phyloP scores from a whole-genome alignment of 1,139 yeast species.

The Saccharomyces pastorianus region DNA sequence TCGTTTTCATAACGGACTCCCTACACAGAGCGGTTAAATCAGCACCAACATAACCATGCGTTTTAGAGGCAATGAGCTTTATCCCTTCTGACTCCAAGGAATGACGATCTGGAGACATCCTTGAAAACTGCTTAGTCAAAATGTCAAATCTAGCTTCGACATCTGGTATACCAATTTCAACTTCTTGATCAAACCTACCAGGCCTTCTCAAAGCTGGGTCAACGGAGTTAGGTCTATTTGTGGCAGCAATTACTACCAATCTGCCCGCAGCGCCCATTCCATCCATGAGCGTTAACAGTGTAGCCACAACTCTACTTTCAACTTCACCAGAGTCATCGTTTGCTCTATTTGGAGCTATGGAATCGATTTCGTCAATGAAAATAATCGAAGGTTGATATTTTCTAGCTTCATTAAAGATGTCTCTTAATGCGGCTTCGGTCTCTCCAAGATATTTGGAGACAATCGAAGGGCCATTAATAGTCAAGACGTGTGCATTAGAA shows the following conservation, averaged over 20 bases:
- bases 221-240: conserved; percentile 70
- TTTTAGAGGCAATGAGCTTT: conserved; percentile 51
- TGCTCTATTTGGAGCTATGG: conserved; percentile 74
- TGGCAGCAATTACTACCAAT: conserved; percentile 73
- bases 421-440: conserved; percentile 76
- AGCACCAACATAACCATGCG: conserved; percentile 77
- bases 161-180: conserved; percentile 74
- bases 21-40: conserved; percentile 82
- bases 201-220: conserved; percentile 88
- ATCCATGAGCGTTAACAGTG: conserved; percentile 81
- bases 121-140: conserved; percentile 49
- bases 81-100: conserved; percentile 48
- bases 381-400: conserved; percentile 79
- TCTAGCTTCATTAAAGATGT: conserved; percentile 76
- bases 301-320: conserved; percentile 83
- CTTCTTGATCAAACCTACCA: conserved; percentile 85
- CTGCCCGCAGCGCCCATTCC: conserved; percentile 67
- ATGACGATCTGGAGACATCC: conserved; percentile 53
- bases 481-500: conserved; percentile 66
- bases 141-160: conserved; percentile 58
- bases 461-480: conserved; percentile 85
- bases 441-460: conserved; percentile 91
- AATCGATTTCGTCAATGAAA: conserved; percentile 87
- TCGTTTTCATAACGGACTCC: conserved; percentile 81
- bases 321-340: conserved; percentile 85